Evolutionary conservation across 2,329 filamentous ascomycete species (phyloP).

Genomic region (Sclerotinia subarctica): DNA sequence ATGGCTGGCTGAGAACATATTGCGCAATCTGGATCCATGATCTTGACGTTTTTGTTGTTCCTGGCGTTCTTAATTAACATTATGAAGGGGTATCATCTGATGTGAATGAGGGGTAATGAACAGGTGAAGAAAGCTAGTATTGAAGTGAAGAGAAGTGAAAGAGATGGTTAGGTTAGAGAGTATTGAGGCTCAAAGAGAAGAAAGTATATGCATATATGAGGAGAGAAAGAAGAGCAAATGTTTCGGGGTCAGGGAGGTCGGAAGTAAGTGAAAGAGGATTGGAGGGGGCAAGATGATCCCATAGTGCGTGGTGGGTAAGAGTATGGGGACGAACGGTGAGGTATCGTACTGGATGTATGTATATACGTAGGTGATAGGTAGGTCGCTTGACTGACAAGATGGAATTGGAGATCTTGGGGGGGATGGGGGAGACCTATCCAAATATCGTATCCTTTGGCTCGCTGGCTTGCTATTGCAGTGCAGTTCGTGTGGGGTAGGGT

Average conservation of each 20-base stretch:
- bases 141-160: neutral
- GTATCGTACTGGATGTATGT: slow-evolving; percentile 9
- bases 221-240: neutral
- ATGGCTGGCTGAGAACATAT: slow-evolving; percentile 61
- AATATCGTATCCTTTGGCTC: slow-evolving; percentile 10
- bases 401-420: slow-evolving; percentile 4
- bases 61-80: slow-evolving; percentile 35
- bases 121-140: neutral
- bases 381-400: slow-evolving; percentile 16
- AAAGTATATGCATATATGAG: neutral
- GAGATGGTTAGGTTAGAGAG: neutral
- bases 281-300: neutral
- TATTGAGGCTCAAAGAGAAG: slow-evolving; percentile 2
- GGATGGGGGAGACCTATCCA: slow-evolving; percentile 2
- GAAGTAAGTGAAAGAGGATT: neutral
- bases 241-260: neutral
- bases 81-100: slow-evolving; percentile 31
- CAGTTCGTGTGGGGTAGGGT: slow-evolving; percentile 12
- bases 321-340: neutral
- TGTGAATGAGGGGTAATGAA: neutral
- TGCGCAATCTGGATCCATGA: slow-evolving; percentile 68
- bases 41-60: slow-evolving; percentile 46
- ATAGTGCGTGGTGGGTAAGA: slow-evolving; percentile 5
- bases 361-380: neutral
- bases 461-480: slow-evolving; percentile 16